These are phyloP conservation scores for Citrullus mucosospermus DNA, from an alignment of 306 rosid genomes.

Conservation along the genomic window DNA sequence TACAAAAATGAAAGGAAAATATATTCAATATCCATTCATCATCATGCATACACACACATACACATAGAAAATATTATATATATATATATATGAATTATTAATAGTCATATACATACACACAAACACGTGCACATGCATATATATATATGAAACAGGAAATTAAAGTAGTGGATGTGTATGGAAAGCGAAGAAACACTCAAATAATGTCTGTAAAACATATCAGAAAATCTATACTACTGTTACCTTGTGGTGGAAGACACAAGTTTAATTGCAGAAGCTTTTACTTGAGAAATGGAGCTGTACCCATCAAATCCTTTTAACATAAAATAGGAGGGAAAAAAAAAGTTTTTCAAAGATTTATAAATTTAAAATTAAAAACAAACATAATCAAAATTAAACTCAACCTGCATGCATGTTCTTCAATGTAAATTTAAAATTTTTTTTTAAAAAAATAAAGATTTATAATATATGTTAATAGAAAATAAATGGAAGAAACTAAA, in stretches of 20 bases:
- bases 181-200: background rate
- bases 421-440: too few relatives aligned
- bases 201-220: background rate
- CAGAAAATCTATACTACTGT: background rate
- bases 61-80: too few relatives aligned
- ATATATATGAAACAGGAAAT: background rate
- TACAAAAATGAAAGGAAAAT: too few relatives aligned
- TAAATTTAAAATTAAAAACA: too few relatives aligned
- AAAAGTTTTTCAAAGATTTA: background rate
- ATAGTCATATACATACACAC: too few relatives aligned
- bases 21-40: too few relatives aligned
- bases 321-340: background rate
- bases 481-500: background rate
- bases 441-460: background rate
- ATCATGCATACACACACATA: too few relatives aligned
- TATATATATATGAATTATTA: too few relatives aligned
- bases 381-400: too few relatives aligned
- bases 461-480: background rate
- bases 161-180: background rate
- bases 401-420: background rate
- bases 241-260: slow-evolving; percentile 6
- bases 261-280: background rate
- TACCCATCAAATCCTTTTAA: slow-evolving; percentile 2
- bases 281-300: background rate
- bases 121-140: too few relatives aligned